Conservation (phyloP, 1,284 basidiomycete species). For the Austroboletus novae-zelandiae region DNA sequence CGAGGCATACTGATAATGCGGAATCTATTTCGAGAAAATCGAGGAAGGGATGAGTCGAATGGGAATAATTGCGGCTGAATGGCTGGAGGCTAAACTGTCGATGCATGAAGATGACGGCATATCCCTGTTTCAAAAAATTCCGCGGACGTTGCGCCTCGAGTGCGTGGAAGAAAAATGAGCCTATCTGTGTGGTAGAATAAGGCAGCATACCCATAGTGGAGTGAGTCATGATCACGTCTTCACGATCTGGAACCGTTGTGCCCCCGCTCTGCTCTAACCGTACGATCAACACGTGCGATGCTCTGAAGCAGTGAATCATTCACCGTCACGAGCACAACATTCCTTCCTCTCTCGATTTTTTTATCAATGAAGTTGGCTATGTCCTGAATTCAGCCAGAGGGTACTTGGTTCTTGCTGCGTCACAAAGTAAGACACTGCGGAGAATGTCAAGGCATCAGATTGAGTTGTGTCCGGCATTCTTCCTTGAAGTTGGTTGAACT, state of each 20-base stretch:
- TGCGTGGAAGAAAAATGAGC: conserved; percentile 51
- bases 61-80: conserved; percentile 95
- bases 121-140: conserved; percentile 91
- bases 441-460: conserved; percentile 46
- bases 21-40: conserved; percentile 85
- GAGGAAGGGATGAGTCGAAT: conserved; percentile 96
- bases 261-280: conserved; percentile 75
- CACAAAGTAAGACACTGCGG: conserved; percentile 83
- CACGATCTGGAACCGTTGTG: conserved; percentile 59
- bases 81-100: conserved; percentile 96
- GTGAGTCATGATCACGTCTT: conserved; percentile 39
- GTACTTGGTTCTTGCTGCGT: conserved; percentile 74
- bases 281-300: conserved; percentile 6
- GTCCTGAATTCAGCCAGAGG: conserved; percentile 60
- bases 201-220: conserved; percentile 84
- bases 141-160: conserved; percentile 94
- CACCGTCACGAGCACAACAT: conserved; percentile 93
- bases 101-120: conserved; percentile 99
- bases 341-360: conserved; percentile 62
- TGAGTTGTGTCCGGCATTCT: conserved; percentile 18
- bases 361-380: conserved; percentile 73
- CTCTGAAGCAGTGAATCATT: conserved; percentile 33
- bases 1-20: no score
- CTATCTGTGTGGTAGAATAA: background rate
- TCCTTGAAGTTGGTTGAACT: no score